phyloP scores from a whole-genome alignment of 495 filamentous ascomycete species.

The Aspergillus cristatus region DNA sequence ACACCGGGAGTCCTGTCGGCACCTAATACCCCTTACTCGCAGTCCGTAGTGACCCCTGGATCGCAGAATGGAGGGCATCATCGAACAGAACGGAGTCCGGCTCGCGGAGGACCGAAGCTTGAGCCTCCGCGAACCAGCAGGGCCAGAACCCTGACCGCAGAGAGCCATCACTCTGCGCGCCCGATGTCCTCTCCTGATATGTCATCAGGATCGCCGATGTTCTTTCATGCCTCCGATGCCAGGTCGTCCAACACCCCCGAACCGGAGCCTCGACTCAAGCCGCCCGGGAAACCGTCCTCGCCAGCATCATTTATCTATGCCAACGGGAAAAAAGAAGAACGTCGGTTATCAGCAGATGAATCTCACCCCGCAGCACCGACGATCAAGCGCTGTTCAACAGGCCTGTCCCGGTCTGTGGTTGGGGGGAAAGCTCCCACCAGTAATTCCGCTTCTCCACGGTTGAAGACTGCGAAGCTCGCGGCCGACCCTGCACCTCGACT shows the following conservation, averaged over 20 bases:
- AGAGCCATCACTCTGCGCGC: conserved; percentile 19
- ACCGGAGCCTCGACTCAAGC: conserved; percentile 16
- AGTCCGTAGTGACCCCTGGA: conserved; percentile 19
- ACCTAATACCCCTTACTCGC: conserved; percentile 23
- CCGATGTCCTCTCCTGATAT: conserved; percentile 25
- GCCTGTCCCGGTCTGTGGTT: conserved; percentile 24
- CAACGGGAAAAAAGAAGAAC: conserved; percentile 36
- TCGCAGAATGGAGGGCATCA: conserved; percentile 14
- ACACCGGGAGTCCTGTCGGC: conserved; percentile 30
- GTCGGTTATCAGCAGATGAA: conserved; percentile 15
- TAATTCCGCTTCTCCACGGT: conserved; percentile 29
- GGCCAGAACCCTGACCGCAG: conserved; percentile 28
- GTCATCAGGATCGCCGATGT: conserved; percentile 43
- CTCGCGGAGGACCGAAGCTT: conserved; percentile 21
- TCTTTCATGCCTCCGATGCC: conserved; percentile 71
- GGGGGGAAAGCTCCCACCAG: conserved; percentile 13
- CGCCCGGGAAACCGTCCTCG: conserved; percentile 20
- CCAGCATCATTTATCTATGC: conserved; percentile 51
- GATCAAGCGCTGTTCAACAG: conserved; percentile 28
- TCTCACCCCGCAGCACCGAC: conserved; percentile 6
- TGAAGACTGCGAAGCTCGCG: conserved; percentile 32
- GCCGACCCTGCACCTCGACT: conserved; percentile 18
- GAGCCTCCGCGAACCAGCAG: conserved; percentile 24
- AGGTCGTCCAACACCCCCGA: conserved; percentile 32
- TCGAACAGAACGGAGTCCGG: conserved; percentile 31